Evolutionary conservation across 2,329 filamentous ascomycete species (phyloP), one percentile per base, ranked within the genome.

Genomic region (Epichloe elymi): DNA sequence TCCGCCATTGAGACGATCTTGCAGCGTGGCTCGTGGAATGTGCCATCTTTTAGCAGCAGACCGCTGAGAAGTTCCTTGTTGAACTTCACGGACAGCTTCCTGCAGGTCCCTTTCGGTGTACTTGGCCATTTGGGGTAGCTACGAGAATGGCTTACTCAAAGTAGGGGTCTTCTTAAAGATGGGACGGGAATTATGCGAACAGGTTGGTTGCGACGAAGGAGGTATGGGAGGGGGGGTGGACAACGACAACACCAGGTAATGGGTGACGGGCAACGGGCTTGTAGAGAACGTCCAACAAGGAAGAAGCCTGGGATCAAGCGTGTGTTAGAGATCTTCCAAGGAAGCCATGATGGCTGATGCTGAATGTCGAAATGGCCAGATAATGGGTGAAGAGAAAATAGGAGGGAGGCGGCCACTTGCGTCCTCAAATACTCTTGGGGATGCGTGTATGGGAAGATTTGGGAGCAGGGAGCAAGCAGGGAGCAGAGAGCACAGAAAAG

Each of bases 81-180:
- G 53, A 38, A 54, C 53, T 44, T 54, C 53, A 48, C 53, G 53
- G 36, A 54, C 53, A 44, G 53, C 53, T 50, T 54, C 50, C 46
- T 52, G 53, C 40, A 54, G 46, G 44, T 54, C 53, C 30, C 48
- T 52, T 46, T 54, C 53, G 11, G 50, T 54, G 50, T 54, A 54
- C 33, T 52, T 54, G 35, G 53, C 46, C 53, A 54, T 54, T 48
- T 45, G 40, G 49, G 52, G 35, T 48, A 49, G 41, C 33, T 47
- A 44, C 38, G 33, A 30, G 19, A 35, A 40, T 35, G 42, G 42
- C 30, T 46, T 43, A 43, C 19, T 30, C 30, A 23, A 12, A 26
- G 20, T 6, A 33, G 46, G 40, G 41, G 30, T 50, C 39, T 47
- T 33, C 10, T 39, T 19, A 17, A 14, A 49, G 39, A 52, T 38